Evolutionary conservation across 176 grass and related monocot species (phyloP).

Genomic region (Aechmea fasciata): DNA sequence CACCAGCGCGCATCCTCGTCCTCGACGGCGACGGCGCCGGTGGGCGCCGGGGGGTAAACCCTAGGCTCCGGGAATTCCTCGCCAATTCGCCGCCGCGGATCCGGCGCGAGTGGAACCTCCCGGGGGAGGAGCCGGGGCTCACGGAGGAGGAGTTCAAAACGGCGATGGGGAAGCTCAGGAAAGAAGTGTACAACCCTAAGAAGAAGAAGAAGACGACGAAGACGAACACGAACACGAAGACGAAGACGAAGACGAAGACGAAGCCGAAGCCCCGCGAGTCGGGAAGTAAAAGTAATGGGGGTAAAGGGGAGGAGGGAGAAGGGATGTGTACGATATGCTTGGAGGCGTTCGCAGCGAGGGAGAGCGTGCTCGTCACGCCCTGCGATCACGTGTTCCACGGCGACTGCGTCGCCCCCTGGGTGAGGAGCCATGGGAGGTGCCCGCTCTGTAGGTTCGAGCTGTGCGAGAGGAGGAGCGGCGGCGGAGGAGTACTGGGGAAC

Average conservation of each 20-base stretch:
- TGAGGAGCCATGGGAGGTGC: conserved; percentile 52
- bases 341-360: conserved; percentile 20
- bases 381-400: conserved; percentile 73
- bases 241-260: conserved; percentile 9
- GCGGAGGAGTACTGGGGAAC: neutral
- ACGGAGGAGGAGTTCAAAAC: conserved; percentile 36
- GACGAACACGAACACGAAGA: conserved; percentile 9
- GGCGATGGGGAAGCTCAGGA: conserved; percentile 34
- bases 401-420: conserved; percentile 48
- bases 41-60: neutral
- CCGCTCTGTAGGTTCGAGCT: conserved; percentile 31
- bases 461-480: conserved; percentile 21
- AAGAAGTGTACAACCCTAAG: conserved; percentile 16
- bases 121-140: conserved; percentile 18
- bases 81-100: conserved; percentile 38
- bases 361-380: conserved; percentile 39
- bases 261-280: too few relatives aligned
- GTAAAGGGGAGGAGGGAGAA: conserved; percentile 8
- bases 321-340: conserved; percentile 21
- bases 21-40: neutral
- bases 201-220: conserved; percentile 8
- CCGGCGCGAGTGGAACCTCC: conserved; percentile 33
- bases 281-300: too few relatives aligned
- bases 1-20: conserved; percentile 23
- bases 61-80: conserved; percentile 27